phyloP scores from a whole-genome alignment of 345 rosid genomes.

The Camelina neglecta region DNA sequence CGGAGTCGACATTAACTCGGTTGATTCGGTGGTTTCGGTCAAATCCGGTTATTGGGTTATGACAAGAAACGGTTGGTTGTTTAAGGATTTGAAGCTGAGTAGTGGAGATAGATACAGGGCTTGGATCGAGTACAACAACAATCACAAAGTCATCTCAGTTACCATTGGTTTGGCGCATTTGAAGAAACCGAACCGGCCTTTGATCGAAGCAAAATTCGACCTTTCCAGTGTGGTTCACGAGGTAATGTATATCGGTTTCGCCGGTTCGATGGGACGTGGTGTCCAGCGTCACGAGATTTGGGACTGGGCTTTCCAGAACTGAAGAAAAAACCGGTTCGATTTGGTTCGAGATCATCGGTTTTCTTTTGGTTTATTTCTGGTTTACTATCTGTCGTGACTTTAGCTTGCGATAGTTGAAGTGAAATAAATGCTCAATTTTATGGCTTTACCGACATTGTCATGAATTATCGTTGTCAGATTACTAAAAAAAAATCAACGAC shows the following conservation, averaged over 20 bases:
- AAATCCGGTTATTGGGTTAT: slow-evolving; percentile 48
- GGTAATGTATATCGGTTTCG: slow-evolving; percentile 42
- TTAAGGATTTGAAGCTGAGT: slow-evolving; percentile 41
- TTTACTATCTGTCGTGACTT: not conserved
- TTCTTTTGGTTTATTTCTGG: not conserved
- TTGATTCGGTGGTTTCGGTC: slow-evolving; percentile 37
- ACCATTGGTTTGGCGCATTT: slow-evolving; percentile 34
- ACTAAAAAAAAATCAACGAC: not conserved
- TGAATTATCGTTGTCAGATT: slow-evolving; percentile 4
- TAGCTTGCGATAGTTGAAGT: slow-evolving; percentile 3
- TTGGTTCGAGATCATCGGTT: not conserved
- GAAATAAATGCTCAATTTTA: slow-evolving; percentile 6
- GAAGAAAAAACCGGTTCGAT: slow-evolving; percentile 11
- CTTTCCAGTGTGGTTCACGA: slow-evolving; percentile 42
- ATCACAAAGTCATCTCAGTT: slow-evolving; percentile 25
- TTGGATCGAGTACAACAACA: slow-evolving; percentile 48
- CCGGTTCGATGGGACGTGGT: slow-evolving; percentile 45
- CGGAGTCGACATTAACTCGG: slow-evolving; percentile 50
- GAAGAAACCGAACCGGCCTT: slow-evolving; percentile 46
- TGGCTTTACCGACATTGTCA: not conserved
- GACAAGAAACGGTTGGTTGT: slow-evolving; percentile 40
- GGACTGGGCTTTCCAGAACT: slow-evolving; percentile 44
- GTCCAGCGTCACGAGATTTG: slow-evolving; percentile 46
- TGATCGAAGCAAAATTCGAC: slow-evolving; percentile 39
- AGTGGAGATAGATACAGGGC: slow-evolving; percentile 45